Base-by-base conservation (phyloP, 2,329 filamentous ascomycete genomes). In the Epichloe elymi region DNA sequence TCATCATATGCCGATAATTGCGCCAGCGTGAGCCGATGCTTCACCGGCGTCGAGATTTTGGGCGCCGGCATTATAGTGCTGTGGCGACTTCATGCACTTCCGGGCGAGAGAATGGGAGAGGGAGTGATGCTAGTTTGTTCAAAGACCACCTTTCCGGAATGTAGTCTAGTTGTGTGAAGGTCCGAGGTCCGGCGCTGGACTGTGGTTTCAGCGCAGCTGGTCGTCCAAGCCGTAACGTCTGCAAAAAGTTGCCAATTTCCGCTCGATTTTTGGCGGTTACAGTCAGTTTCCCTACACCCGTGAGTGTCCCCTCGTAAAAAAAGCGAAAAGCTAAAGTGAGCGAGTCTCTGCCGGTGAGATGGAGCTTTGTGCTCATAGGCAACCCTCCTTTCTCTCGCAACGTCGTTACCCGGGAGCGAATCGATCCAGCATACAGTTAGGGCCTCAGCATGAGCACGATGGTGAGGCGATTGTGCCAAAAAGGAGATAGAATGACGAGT, bases 1-100 rank as follows among this genome's bases (percentile, higher is more conserved):
- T 98, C 93, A 70, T 98, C 93, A 72, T 97, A 97, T 47, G 85
- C 85, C 35, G 89, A 85, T 61, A 98, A 73, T 74, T 95, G 90
- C 54, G 84, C 82, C 59, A 97, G 75, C 7, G 89, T 95, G 60
- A 98, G 75, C 55, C 82, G 80, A 63, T 85, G 82, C 71, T 78
- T 85, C 68, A 66, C 59, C 40, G 66, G 49, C 56, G 65, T 51
- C 56, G 65, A 55, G 20, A 57, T 57, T 49, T 66, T 65, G 45
- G 65, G 58, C 23, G 67, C 63, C 58, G 70, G 62, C 70, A 74
- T 67, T 10, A 17, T 37, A 17, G 23, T 35, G 40, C 35, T 11
- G 11, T n/a, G 35, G 15, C 35, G 20, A n/a, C 7, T 43, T 20
- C 14, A 43, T 43, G 15, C 41, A 43, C 5, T 12, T 43, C 20